A percentile compares a stretch with the other conserved stretches of the same genome.
Evolutionary conservation across 1,284 basidiomycete species (phyloP).

Genomic region (Moesziomyces antarcticus): DNA sequence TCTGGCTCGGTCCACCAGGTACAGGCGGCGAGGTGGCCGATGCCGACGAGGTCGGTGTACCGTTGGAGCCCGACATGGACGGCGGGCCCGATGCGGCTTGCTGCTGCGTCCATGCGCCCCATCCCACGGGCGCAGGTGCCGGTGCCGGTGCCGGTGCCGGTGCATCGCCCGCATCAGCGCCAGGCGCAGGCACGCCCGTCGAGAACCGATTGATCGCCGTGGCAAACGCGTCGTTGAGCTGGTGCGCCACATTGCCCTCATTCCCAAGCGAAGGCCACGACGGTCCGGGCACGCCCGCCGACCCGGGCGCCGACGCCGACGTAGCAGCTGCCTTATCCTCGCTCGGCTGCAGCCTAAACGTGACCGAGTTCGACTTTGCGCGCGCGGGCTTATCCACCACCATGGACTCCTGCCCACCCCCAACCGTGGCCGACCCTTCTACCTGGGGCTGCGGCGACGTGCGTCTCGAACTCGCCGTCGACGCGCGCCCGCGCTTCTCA

Average conservation of each 20-base stretch:
- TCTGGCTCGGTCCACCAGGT: neutral
- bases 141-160: neutral
- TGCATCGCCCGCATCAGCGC: conserved; percentile 1
- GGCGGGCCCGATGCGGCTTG: conserved; percentile 17
- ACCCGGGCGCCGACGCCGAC: conserved; percentile 20
- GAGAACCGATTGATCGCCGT: conserved; percentile 24
- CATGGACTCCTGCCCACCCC: conserved; percentile 17
- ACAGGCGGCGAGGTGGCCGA: conserved; percentile 29
- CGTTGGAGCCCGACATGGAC: conserved; percentile 28
- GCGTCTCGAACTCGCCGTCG: conserved; percentile 23
- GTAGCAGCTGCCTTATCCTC: neutral
- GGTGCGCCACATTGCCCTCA: conserved; percentile 10
- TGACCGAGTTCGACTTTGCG: conserved; percentile 27
- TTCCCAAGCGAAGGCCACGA: conserved; percentile 18
- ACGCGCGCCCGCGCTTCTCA: conserved; percentile 39
- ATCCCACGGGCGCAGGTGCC: conserved; percentile 4
- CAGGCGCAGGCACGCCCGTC: conserved; percentile 14
- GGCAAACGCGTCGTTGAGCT: conserved; percentile 34
- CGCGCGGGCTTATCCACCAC: conserved; percentile 22
- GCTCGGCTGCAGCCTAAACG: conserved; percentile 19
- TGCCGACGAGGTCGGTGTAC: conserved; percentile 18
- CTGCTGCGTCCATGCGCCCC: conserved; percentile 9
- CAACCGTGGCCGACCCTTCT: neutral
- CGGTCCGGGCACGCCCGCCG: conserved; percentile 5
- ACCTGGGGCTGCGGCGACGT: conserved; percentile 43